Base-by-base conservation (phyloP, 2,329 filamentous ascomycete genomes). In the Botrytis galanthina region DNA sequence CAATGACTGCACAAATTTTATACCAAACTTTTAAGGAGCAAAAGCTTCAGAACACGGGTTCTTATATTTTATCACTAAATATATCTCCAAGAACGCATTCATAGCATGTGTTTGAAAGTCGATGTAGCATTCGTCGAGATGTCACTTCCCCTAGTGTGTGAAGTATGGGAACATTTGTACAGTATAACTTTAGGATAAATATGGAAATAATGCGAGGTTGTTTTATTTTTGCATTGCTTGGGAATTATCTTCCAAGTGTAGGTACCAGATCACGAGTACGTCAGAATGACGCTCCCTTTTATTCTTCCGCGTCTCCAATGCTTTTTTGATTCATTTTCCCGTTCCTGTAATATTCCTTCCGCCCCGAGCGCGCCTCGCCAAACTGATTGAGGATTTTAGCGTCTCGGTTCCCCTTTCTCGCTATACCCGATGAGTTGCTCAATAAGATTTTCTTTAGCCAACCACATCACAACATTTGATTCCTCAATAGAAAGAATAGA, bases 361-460 rank as follows among this genome's bases (percentile, higher is more conserved):
- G 64, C 46, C 26, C 9, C 37, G 37, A 37, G 37, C 37, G 2
- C 10, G 9, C 48, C 26, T 69, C 66, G 48, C 37, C 20, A 67
- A 72, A 44, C 48, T 57, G 22, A 57, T 57, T 57, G 10, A n/a
- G 60, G n/a, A 66, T 54, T 14, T 57, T 62, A 62, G 61, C 70
- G 67, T 70, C 46, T 73, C 71, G 66, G 61, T 42, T 72, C 63
- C 39, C 72, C 71, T 73, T 73, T 73, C 72, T 51, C 37, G 29
- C 68, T 70, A 61, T 68, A 63, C 74, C 75, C 73, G 74, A 42
- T 72, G 60, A 14, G 46, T 20, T 63, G 72, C 67, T 70, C 67
- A 70, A 71, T 70, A 71, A 37, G 18, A 42, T 26, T 39, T 46
- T 42, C 39, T 48, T 39, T 8, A 26, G 6, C 66, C 66, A 69